Conservation (phyloP, 2,329 filamentous ascomycete species). For the Fusarium buxicola region DNA sequence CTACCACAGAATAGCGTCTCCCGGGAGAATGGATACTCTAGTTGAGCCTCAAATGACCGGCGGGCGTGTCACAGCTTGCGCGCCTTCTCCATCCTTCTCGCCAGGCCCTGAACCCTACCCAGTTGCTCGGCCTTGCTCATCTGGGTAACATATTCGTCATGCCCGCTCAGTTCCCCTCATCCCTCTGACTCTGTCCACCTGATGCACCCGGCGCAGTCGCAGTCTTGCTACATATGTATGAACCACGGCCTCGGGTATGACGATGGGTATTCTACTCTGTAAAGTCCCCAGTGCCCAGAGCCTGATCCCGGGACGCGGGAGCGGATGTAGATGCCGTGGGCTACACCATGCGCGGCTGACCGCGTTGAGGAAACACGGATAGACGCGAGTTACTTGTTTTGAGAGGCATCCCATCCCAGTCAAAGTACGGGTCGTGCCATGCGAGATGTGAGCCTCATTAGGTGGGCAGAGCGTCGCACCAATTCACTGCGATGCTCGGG, state of each 20-base stretch:
- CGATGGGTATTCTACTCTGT: slow-evolving; percentile 5
- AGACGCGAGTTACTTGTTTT: slow-evolving; percentile 21
- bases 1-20: slow-evolving; percentile 14
- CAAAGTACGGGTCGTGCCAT: slow-evolving; percentile 36
- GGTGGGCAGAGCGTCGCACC: slow-evolving; percentile 25
- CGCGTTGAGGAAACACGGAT: slow-evolving; percentile 31
- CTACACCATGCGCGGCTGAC: slow-evolving; percentile 41
- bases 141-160: slow-evolving; percentile 13
- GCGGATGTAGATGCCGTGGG: slow-evolving; percentile 31
- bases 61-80: slow-evolving; percentile 20
- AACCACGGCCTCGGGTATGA: slow-evolving; percentile 29
- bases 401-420: slow-evolving; percentile 26
- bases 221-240: slow-evolving; percentile 20
- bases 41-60: slow-evolving; percentile 40
- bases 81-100: slow-evolving; percentile 2
- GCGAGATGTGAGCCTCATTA: slow-evolving; percentile 40
- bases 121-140: slow-evolving; percentile 17
- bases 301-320: slow-evolving; percentile 21
- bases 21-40: slow-evolving; percentile 18
- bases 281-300: slow-evolving; percentile 2
- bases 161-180: slow-evolving; percentile 12
- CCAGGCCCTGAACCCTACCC: slow-evolving; percentile 17
- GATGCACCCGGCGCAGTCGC: slow-evolving; percentile 13
- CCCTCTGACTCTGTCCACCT: slow-evolving; percentile 23
- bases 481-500: slow-evolving; percentile 21